These are phyloP conservation scores for Thelonectria rubi DNA, from an alignment of 2,329 filamentous ascomycete genomes.

Conservation along the genomic window DNA sequence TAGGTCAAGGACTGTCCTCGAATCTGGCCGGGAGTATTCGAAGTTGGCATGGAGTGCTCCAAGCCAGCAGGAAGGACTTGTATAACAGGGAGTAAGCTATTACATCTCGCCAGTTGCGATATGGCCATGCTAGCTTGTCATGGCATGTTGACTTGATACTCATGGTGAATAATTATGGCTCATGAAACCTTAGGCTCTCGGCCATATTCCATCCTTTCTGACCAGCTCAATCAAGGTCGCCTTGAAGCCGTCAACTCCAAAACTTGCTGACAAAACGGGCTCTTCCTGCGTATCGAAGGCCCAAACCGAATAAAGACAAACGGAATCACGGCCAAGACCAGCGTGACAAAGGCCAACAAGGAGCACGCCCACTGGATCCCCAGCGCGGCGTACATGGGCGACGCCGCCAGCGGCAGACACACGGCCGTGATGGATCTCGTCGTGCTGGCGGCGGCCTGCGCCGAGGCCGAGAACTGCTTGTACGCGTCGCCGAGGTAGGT, in stretches of 20 bases:
- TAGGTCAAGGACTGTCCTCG: no score
- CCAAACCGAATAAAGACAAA: slow-evolving; percentile 30
- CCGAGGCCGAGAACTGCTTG: slow-evolving; percentile 20
- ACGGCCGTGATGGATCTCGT: slow-evolving; percentile 20
- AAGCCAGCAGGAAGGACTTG: no score
- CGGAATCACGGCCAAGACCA: slow-evolving; percentile 26
- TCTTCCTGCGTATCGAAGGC: not conserved
- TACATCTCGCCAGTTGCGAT: no score
- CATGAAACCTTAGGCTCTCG: no score
- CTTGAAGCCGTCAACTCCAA: not conserved
- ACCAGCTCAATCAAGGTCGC: not conserved
- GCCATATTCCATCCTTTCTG: no score
- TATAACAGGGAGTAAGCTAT: no score
- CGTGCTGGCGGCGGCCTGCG: slow-evolving; percentile 18
- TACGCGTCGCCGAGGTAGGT: slow-evolving; percentile 22
- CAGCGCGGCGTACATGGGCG: slow-evolving; percentile 25
- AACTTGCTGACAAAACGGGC: slow-evolving; percentile 5
- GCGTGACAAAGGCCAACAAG: slow-evolving; percentile 20
- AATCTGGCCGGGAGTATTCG: no score
- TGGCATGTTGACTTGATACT: no score
- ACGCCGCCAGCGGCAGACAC: slow-evolving; percentile 24
- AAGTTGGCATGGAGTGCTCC: no score
- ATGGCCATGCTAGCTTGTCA: no score
- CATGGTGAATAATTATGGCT: no score
- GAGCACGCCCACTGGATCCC: slow-evolving; percentile 33